phyloP scores from a whole-genome alignment of 805 yeast genomes.

The Schwanniomyces pseudopolymorphus region DNA sequence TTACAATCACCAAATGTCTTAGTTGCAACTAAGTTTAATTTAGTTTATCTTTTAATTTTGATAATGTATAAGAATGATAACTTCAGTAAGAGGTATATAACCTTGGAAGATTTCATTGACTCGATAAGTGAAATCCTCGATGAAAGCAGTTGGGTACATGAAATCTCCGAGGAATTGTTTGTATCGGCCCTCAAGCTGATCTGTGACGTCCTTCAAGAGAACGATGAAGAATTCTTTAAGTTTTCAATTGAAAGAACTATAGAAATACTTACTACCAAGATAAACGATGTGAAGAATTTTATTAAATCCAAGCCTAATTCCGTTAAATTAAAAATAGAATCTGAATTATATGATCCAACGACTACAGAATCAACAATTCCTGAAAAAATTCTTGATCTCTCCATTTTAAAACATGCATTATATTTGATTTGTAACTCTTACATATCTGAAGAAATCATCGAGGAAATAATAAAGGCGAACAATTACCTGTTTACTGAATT shows the following conservation, averaged over 20 bases:
- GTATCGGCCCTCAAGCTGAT: conserved; percentile 20
- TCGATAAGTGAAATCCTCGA: conserved; percentile 23
- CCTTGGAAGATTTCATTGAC: conserved; percentile 47
- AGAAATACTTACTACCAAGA: conserved; percentile 36
- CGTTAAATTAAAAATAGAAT: conserved; percentile 16
- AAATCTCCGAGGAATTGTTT: conserved; percentile 21
- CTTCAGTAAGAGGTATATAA: conserved; percentile 28
- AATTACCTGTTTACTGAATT: conserved; percentile 20
- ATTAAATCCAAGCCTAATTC: conserved; percentile 10
- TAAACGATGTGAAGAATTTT: conserved; percentile 23
- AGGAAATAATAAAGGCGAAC: conserved; percentile 14
- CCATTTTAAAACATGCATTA: conserved; percentile 42
- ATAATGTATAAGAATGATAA: conserved; percentile 26
- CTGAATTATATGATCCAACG: conserved; percentile 16
- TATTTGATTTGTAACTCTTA: conserved; percentile 48
- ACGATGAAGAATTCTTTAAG: conserved; percentile 37
- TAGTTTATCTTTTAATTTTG: conserved; percentile 38
- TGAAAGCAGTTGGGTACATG: conserved; percentile 26
- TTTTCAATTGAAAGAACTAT: conserved; percentile 40
- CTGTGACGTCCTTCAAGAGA: conserved; percentile 33
- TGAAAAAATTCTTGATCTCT: conserved; percentile 29
- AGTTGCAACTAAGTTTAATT: conserved; percentile 41
- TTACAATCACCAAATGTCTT: conserved; percentile 41
- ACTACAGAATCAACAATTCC: conserved; percentile 27
- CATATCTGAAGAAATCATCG: conserved; percentile 28